Conservation (phyloP, 1,284 basidiomycete species). For the Trametes sp. region DNA sequence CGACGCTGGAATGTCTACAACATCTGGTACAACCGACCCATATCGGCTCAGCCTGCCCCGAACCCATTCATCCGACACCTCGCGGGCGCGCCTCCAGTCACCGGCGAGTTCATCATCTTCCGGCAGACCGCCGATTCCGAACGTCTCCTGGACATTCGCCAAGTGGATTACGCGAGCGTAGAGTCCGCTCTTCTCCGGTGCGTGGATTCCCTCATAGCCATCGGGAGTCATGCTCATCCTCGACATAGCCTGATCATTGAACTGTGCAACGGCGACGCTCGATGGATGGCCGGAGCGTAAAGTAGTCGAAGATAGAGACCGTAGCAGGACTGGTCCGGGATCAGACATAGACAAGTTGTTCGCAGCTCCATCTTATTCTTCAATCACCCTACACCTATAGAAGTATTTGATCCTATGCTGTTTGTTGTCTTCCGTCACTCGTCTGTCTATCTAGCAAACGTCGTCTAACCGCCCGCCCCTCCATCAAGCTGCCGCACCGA, state of each 20-base stretch:
- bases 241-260: not conserved
- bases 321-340: too few relatives aligned
- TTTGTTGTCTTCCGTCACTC: too few relatives aligned
- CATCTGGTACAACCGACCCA: not conserved
- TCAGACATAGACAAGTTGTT: too few relatives aligned
- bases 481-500: too few relatives aligned
- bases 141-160: not conserved
- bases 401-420: too few relatives aligned
- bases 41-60: not conserved
- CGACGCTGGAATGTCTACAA: not conserved
- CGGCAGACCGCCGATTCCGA: not conserved
- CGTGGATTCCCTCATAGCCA: not conserved
- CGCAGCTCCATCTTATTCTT: too few relatives aligned
- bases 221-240: not conserved
- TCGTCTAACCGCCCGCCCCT: too few relatives aligned
- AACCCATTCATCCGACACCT: not conserved
- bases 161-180: not conserved
- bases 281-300: too few relatives aligned
- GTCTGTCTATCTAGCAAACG: too few relatives aligned
- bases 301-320: too few relatives aligned
- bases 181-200: not conserved
- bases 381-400: too few relatives aligned
- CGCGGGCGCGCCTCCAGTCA: not conserved
- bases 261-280: too few relatives aligned
- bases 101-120: not conserved